Evolutionary conservation across 192 early-diverging fungal species (phyloP), one percentile per base, ranked within the genome.

Genomic region (Paraglomus brasilianum): DNA sequence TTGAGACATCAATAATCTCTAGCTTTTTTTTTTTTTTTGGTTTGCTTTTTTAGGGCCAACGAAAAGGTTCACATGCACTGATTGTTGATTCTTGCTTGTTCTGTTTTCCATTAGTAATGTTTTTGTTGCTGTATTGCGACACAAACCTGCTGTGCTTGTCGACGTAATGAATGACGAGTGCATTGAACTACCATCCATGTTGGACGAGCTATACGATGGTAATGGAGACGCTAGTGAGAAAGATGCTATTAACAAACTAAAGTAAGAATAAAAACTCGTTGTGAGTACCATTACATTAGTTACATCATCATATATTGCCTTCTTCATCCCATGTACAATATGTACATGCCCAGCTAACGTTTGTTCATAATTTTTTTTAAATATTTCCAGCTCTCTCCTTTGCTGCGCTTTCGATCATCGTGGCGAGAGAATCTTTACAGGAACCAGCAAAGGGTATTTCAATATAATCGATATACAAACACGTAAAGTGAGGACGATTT

Each of bases 371-470:
- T 49, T 19, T 14, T 1, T 30, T 30, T 30, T 30, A 30, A 30
- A 30, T 30, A 30, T 19, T n/a, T 30, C 30, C 30, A 72, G 66
- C 24, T 58, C 55, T 64, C 76, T 65, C 6, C 44, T 80, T 24
- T 69, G 76, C 11, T 75, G 74, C 41, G 69, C 67, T 21, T 80
- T 68, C 50, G 78, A 80, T 44, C 66, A 57, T 13, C 46, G 55
- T 7, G 89, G 89, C 2, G 74, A 82, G 11, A 74, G 74, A 8
- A 80, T 92, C 15, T 86, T 85, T 63, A 71, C 88, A 8, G 91
- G 91, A 24, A 86, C 89, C 21, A 81, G 78, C 14, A 88, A 91
- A 70, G 91, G 91, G 8, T 71, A 77, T 67, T 69, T 92, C 13
- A 77, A 81, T 40, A 80, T 90, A 14, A 80, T 89, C 38, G 87